A percentile compares a stretch with the other conserved stretches of the same genome.
phyloP scores from a whole-genome alignment of 805 yeast species.

The Peterozyma xylosa region DNA sequence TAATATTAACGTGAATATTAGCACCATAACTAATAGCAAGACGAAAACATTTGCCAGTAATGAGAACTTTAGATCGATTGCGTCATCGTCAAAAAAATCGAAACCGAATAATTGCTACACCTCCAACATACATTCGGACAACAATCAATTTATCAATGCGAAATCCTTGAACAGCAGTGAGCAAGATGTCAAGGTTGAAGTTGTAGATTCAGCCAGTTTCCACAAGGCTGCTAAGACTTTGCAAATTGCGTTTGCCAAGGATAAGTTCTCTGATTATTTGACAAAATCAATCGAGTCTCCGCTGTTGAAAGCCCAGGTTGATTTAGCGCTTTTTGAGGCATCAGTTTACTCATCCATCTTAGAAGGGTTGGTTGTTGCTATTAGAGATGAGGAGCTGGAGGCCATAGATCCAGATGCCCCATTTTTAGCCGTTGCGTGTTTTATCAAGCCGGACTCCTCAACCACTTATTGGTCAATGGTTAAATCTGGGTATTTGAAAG shows the following conservation, averaged over 20 bases:
- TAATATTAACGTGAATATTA: slow-evolving; percentile 7
- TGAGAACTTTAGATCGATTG: slow-evolving; percentile 7
- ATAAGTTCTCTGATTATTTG: slow-evolving; percentile 22
- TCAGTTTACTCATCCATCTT: slow-evolving; percentile 42
- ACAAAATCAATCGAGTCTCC: slow-evolving; percentile 25
- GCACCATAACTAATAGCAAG: slow-evolving; percentile 1
- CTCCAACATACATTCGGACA: too few species aligned
- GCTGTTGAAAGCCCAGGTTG: slow-evolving; percentile 21
- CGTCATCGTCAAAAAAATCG: slow-evolving; percentile 6
- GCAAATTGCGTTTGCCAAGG: slow-evolving; percentile 24
- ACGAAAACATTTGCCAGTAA: slow-evolving; percentile 2
- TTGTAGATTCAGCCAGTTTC: slow-evolving; percentile 19
- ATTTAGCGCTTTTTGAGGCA: slow-evolving; percentile 38
- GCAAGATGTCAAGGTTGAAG: slow-evolving; percentile 16
- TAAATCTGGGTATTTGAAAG: slow-evolving; percentile 43
- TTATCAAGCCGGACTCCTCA: slow-evolving; percentile 40
- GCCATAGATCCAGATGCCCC: slow-evolving; percentile 13
- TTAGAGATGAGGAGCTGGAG: slow-evolving; percentile 33
- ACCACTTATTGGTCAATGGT: slow-evolving; percentile 40
- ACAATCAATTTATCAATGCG: too few species aligned
- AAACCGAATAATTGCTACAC: slow-evolving; percentile 4
- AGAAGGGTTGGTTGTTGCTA: slow-evolving; percentile 41
- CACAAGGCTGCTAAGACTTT: slow-evolving; percentile 27
- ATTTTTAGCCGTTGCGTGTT: slow-evolving; percentile 48
- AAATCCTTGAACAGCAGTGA: too few species aligned